A percentile compares a stretch with the other conserved stretches of the same genome.
These are phyloP conservation scores for Cryoendolithus antarcticus DNA, from an alignment of 2,329 filamentous ascomycete genomes.

Conservation along the genomic window DNA sequence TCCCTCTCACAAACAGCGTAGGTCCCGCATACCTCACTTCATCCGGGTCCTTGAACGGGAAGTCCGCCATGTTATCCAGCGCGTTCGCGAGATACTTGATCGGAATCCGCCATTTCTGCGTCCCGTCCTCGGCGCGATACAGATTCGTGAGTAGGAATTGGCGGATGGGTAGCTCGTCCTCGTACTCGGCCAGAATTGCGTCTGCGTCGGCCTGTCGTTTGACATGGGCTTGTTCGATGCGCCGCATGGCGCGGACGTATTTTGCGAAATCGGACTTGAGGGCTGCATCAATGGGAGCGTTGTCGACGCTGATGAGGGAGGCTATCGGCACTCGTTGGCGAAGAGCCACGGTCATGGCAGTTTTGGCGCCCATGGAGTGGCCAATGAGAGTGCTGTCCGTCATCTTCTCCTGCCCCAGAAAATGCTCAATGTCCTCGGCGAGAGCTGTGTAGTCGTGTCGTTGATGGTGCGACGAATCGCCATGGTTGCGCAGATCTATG, in stretches of 20 bases:
- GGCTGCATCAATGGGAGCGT: constrained; percentile 72
- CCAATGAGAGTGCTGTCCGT: constrained; percentile 67
- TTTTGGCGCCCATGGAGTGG: constrained; percentile 95
- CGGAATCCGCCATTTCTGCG: constrained; percentile 67
- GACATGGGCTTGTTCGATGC: constrained; percentile 57
- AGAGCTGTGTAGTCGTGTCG: constrained; percentile 71
- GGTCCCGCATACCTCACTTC: constrained; percentile 59
- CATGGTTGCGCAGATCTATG: constrained; percentile 84
- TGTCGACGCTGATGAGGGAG: constrained; percentile 75
- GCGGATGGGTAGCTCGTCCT: constrained; percentile 61
- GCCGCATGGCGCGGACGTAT: constrained; percentile 75
- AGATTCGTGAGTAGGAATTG: constrained; percentile 90
- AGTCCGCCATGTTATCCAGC: constrained; percentile 70
- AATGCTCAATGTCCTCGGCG: constrained; percentile 69
- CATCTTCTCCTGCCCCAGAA: constrained; percentile 62
- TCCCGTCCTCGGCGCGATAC: constrained; percentile 41
- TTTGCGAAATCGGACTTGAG: constrained; percentile 62
- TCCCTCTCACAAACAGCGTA: constrained; percentile 69
- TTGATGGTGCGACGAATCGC: constrained; percentile 67
- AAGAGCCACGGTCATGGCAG: constrained; percentile 77
- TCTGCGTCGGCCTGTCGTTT: constrained; percentile 68
- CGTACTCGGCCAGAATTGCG: constrained; percentile 61
- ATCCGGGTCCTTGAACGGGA: constrained; percentile 69
- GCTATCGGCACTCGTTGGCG: constrained; percentile 53
- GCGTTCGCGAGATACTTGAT: constrained; percentile 55